Base-by-base conservation (phyloP, 495 filamentous ascomycete species). In the Neurospora sp. region DNA sequence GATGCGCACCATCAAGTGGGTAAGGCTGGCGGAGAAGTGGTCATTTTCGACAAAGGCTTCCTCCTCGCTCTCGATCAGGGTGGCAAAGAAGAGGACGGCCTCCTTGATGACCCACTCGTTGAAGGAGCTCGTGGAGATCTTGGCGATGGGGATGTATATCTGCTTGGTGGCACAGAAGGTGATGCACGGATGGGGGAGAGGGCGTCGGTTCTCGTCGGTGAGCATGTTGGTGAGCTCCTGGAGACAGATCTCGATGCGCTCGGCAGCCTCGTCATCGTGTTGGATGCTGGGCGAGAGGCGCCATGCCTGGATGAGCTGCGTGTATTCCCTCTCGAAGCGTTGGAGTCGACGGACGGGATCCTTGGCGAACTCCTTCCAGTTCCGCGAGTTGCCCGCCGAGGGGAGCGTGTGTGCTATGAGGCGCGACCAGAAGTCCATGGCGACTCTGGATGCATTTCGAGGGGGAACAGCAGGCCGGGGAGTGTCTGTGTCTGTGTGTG, bases 11-110 rank as follows among this genome's bases (percentile, higher is more conserved):
- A 97, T 86, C 72, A 98, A 87, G 73, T 91, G 91, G 74, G 97
- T 94, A 75, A 98, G 79, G 74, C 92, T 91, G 68, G 90, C 88
- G 3, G 95, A 93, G 79, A 99, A 99, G 42, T 87, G 84, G 40
- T 92, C 87, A 75, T 91, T 93, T 74, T 94, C 91, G 37, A 97
- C 89, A 74, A 98, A 96, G 48, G 93, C 92, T 76, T 97, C 94
- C 79, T 97, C 94, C 88, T 98, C 95, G 79, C 93, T 94, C 76
- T 99, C 95, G 74, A 99, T 91, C 68, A 99, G 86, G 8, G 92
- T 93, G 59, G 91, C 91, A 82, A 97, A 97, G 75, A 97, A 88
- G 16, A 88, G 83, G 41, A 97, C 91, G n/a, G 91, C 91, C 74
- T 92, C 92, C 53, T 90, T 88, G 71, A 97, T 88, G 74, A 97